A percentile compares a stretch with the other conserved stretches of the same genome.
phyloP scores from a whole-genome alignment of 768 basidiomycete species.

The Hericium erinaceus region DNA sequence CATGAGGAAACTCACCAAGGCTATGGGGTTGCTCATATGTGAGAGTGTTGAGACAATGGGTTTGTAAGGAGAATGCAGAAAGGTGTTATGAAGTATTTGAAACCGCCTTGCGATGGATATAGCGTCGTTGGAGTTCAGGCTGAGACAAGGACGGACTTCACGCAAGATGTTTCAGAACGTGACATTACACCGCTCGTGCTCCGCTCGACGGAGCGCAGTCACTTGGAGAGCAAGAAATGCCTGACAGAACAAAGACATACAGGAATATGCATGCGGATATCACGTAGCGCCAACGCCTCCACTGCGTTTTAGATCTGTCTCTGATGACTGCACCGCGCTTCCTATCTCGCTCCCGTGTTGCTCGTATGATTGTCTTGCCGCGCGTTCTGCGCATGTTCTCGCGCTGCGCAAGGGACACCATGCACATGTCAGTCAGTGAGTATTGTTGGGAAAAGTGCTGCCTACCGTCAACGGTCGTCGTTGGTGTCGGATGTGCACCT shows the following conservation, averaged over 20 bases:
- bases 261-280: no score
- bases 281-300: no score
- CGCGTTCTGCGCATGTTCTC: no score
- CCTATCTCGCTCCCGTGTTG: background rate
- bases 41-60: background rate
- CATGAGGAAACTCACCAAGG: background rate
- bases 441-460: background rate
- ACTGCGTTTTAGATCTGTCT: no score
- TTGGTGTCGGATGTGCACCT: background rate
- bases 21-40: background rate
- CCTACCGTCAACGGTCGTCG: background rate
- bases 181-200: background rate
- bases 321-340: background rate
- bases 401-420: background rate
- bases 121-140: background rate
- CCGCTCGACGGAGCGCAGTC: no score
- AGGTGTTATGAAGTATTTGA: background rate
- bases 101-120: no score
- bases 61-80: background rate
- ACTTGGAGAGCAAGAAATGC: no score
- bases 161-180: background rate
- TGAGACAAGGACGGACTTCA: background rate
- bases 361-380: background rate
- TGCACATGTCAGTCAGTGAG: background rate
- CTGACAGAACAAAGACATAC: no score